Evolutionary conservation across 2,329 filamentous ascomycete species (phyloP), one percentile per base, ranked within the genome.

Genomic region (Metarhizium guizhouense): DNA sequence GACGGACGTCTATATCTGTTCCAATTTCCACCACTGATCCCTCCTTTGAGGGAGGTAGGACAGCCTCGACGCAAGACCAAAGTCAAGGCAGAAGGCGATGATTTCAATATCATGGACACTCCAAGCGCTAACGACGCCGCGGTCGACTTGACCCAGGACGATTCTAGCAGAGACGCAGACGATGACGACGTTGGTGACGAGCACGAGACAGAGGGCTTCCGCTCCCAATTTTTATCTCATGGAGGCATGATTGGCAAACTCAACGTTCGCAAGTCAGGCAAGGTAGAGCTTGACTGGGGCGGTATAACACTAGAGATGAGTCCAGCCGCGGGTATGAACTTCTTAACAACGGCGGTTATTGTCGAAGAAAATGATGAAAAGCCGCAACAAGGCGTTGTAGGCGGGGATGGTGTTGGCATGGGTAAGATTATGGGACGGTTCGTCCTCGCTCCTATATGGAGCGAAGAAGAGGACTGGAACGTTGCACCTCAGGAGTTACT

Each of bases 361-460:
- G 72, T 84, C 7, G 82, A 85, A 64, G 75, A 82, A 61, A 75
- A 75, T 43, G 79, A 83, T 55, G 74, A 78, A 63, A 80, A 81
- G 65, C 68, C 75, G 3, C 70, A 70, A 52, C 59, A 68, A 8
- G 72, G 68, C 6, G 68, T 70, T n/a, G 54, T 72, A 32, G 68
- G 74, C 20, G 82, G 81, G 18, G 74, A 74, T 51, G 79, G 80
- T 34, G 77, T 80, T 56, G 81, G 81, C 50, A 84, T 86, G 80
- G 83, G 83, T 51, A 78, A 80, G 63, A 77, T 86, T 57, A 79
- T 81, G 73, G 82, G 81, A 52, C 80, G 81, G 58, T 85, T 85
- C 65, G 76, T 82, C 18, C 70, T 83, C 18, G 80, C 79, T 30
- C 82, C 82, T 7, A 74, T 78, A 48, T 85, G 79, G 73, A 76